These are phyloP conservation scores for Boletus rufocinnamomeus DNA, from an alignment of 768 basidiomycete species.

Conservation along the genomic window DNA sequence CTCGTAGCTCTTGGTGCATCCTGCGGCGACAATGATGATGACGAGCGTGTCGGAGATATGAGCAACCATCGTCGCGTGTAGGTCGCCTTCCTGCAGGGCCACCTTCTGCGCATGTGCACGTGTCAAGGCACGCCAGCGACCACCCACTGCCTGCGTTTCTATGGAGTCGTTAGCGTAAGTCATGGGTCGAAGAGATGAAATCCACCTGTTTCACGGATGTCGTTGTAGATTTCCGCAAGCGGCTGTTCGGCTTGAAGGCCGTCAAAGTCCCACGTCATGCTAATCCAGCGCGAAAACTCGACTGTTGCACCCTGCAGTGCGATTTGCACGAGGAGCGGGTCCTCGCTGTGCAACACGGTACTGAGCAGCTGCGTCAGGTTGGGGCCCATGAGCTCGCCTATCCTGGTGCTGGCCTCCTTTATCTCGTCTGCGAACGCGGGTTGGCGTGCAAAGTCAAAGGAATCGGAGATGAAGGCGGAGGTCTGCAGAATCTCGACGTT, in stretches of 20 bases:
- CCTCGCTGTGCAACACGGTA: slow-evolving; percentile 29
- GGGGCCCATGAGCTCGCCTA: slow-evolving; percentile 35
- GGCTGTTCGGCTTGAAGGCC: slow-evolving; percentile 32
- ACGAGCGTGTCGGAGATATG: slow-evolving; percentile 47
- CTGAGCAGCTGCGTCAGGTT: slow-evolving; percentile 28
- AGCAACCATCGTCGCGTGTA: slow-evolving; percentile 41
- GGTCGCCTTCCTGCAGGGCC: slow-evolving; percentile 34
- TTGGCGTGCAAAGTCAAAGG: slow-evolving; percentile 34
- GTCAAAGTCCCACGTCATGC: slow-evolving; percentile 38
- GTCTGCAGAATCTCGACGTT: slow-evolving; percentile 53
- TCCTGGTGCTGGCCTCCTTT: slow-evolving; percentile 30
- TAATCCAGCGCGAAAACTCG: slow-evolving; percentile 37
- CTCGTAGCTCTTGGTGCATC: slow-evolving; percentile 37
- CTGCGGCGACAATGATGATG: slow-evolving; percentile 44
- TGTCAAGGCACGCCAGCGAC: slow-evolving; percentile 59
- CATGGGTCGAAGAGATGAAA: not conserved
- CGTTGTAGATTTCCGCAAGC: slow-evolving; percentile 37
- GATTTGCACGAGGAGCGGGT: slow-evolving; percentile 43
- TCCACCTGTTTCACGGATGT: slow-evolving; percentile 47
- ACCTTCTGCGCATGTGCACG: slow-evolving; percentile 43
- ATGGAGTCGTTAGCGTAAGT: slow-evolving; percentile 5
- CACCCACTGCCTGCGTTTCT: slow-evolving; percentile 56
- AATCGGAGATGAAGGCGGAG: slow-evolving; percentile 46
- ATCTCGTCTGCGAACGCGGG: slow-evolving; percentile 25
- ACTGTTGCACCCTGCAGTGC: slow-evolving; percentile 38